phyloP scores from a whole-genome alignment of 169 alveolate genomes.

The Plasmodium gonderi region DNA sequence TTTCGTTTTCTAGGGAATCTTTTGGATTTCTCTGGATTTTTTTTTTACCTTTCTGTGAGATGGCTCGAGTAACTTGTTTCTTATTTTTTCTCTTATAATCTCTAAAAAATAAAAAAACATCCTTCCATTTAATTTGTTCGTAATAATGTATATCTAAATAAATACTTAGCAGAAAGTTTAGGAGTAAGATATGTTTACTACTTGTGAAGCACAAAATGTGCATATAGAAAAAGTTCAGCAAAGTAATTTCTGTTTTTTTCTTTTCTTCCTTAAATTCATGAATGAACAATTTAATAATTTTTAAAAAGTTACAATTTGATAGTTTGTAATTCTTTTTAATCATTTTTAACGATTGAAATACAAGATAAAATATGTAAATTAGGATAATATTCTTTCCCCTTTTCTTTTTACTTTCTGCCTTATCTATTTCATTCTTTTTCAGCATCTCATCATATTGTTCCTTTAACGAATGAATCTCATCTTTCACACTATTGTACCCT shows the following conservation, averaged over 20 bases:
- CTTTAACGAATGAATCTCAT: neutral
- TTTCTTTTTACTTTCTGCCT: neutral
- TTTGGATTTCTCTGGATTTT: neutral
- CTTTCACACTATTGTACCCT: no score
- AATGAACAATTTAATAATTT: slow-evolving; percentile 6
- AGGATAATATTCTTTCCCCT: neutral
- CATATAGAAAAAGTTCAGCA: slow-evolving; percentile 11
- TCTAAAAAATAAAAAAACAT: slow-evolving; percentile 51
- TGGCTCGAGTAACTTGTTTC: neutral
- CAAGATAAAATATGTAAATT: slow-evolving; percentile 7
- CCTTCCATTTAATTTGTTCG: slow-evolving; percentile 12
- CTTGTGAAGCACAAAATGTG: slow-evolving; percentile 3
- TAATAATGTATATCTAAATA: slow-evolving; percentile 23
- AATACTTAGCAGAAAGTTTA: slow-evolving; percentile 14
- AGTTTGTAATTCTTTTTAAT: neutral
- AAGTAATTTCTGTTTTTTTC: neutral
- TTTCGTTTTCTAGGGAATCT: neutral
- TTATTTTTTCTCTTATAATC: neutral
- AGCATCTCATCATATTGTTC: neutral
- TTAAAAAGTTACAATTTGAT: neutral
- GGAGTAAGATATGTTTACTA: neutral
- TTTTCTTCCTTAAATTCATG: neutral
- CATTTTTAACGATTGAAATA: neutral
- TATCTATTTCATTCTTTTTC: neutral
- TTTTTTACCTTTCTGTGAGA: neutral